phyloP scores from a whole-genome alignment of 139 green algal species.

The Diplosphaera chodatii region DNA sequence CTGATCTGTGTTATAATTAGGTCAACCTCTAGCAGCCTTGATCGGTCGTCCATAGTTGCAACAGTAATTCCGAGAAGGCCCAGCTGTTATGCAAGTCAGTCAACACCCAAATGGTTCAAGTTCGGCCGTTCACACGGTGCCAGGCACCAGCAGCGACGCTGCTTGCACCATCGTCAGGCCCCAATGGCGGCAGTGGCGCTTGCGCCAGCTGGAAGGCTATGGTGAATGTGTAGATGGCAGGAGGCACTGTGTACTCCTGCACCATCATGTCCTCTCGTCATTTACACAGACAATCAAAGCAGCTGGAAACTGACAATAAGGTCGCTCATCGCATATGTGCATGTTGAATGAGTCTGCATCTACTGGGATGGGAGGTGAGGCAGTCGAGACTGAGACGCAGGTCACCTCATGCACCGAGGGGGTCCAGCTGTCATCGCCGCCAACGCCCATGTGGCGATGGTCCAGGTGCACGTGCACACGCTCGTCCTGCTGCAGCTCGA shows the following conservation, averaged over 20 bases:
- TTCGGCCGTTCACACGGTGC: background rate
- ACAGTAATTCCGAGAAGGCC: too few species aligned
- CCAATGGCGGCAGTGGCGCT: background rate
- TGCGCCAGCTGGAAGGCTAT: constrained; percentile 17
- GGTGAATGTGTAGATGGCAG: constrained; percentile 26
- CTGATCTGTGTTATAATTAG: too few species aligned
- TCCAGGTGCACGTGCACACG: constrained; percentile 76
- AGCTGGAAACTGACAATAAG: too few species aligned
- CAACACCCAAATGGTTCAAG: background rate
- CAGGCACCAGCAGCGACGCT: background rate
- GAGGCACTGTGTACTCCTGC: constrained; percentile 39
- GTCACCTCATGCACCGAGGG: constrained; percentile 52
- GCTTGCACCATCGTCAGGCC: background rate
- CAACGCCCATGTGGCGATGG: constrained; percentile 83
- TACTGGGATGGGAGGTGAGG: too few species aligned
- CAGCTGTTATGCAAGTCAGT: too few species aligned
- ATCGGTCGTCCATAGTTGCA: too few species aligned
- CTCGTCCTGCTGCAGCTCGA: constrained; percentile 45
- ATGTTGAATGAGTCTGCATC: too few species aligned
- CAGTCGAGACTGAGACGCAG: too few species aligned
- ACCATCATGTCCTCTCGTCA: too few species aligned
- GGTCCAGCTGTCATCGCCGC: constrained; percentile 92
- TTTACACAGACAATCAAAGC: too few species aligned
- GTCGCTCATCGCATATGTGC: too few species aligned
- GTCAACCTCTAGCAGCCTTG: too few species aligned